Percentiles rank a stretch among this genome's conserved stretches.
Conservation (phyloP, 805 yeast genomes). For the Yamadazyma sp. region DNA sequence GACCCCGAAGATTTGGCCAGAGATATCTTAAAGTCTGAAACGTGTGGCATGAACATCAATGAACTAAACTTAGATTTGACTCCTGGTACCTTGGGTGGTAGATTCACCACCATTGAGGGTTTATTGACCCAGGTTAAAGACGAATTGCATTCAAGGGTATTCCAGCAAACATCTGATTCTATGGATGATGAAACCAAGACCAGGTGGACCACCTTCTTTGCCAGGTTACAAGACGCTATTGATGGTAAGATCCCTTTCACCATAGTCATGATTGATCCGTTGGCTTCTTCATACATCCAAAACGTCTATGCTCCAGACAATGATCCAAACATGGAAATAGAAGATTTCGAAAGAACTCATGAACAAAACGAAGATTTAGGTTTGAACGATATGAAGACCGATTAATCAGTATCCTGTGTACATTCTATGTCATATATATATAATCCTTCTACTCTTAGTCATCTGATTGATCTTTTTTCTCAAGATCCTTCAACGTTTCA, state of each 20-base stretch:
- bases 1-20: constrained; percentile 93
- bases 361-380: constrained; percentile 94
- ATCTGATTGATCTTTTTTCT: constrained; percentile 5
- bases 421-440: constrained; percentile 4
- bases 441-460: background rate
- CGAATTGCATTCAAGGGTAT: constrained; percentile 82
- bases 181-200: constrained; percentile 76
- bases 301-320: constrained; percentile 98
- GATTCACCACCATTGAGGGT: constrained; percentile 97
- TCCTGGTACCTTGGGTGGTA: constrained; percentile 96
- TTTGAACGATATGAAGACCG: constrained; percentile 53
- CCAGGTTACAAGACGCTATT: constrained; percentile 69
- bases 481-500: constrained; percentile 23
- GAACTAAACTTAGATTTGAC: constrained; percentile 88
- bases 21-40: constrained; percentile 91
- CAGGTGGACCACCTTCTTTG: constrained; percentile 84
- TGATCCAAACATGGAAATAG: constrained; percentile 93
- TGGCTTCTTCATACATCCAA: constrained; percentile 93
- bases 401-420: constrained; percentile 11
- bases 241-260: constrained; percentile 84
- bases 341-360: constrained; percentile 84
- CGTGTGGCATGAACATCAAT: constrained; percentile 83
- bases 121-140: constrained; percentile 83
- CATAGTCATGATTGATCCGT: constrained; percentile 86
- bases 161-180: constrained; percentile 83